Evolutionary conservation across 1,284 basidiomycete genomes (phyloP).

Genomic region (Kalmanozyma brasiliensis): DNA sequence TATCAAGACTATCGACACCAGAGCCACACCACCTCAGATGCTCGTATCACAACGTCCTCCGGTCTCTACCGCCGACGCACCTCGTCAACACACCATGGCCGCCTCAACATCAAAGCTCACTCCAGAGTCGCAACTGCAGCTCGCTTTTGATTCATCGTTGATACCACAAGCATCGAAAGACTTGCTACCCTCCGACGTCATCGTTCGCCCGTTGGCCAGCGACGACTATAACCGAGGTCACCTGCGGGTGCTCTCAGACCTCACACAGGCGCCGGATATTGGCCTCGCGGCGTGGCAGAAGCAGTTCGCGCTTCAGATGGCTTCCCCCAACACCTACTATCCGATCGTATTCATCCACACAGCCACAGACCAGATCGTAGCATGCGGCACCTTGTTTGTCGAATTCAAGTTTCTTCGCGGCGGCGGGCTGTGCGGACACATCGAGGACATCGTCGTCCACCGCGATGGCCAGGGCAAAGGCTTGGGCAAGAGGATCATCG

Average conservation of each 20-base stretch:
- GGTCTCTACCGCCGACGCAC: background rate
- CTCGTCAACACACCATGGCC: constrained; percentile 40
- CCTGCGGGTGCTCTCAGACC: constrained; percentile 81
- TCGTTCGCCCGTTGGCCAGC: constrained; percentile 85
- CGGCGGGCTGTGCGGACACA: constrained; percentile 86
- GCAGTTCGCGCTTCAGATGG: constrained; percentile 45
- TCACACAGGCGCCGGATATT: constrained; percentile 82
- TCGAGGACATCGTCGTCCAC: constrained; percentile 96
- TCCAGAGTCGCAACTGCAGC: constrained; percentile 77
- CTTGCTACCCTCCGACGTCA: constrained; percentile 73
- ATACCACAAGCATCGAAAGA: constrained; percentile 75
- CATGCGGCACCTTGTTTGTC: constrained; percentile 83
- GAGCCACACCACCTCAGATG: background rate
- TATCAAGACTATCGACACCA: too few species aligned
- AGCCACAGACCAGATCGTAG: constrained; percentile 81
- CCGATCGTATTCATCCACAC: constrained; percentile 84
- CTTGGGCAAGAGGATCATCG: constrained; percentile 86
- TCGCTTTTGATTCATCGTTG: constrained; percentile 78
- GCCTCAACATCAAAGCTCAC: constrained; percentile 71
- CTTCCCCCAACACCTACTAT: constrained; percentile 74
- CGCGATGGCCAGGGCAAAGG: constrained; percentile 87
- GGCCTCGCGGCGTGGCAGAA: constrained; percentile 73
- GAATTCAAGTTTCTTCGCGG: constrained; percentile 92
- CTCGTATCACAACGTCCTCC: background rate
- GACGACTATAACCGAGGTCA: constrained; percentile 87